Conservation (phyloP, 2,329 filamentous ascomycete species). For the Stemphylium beticola region DNA sequence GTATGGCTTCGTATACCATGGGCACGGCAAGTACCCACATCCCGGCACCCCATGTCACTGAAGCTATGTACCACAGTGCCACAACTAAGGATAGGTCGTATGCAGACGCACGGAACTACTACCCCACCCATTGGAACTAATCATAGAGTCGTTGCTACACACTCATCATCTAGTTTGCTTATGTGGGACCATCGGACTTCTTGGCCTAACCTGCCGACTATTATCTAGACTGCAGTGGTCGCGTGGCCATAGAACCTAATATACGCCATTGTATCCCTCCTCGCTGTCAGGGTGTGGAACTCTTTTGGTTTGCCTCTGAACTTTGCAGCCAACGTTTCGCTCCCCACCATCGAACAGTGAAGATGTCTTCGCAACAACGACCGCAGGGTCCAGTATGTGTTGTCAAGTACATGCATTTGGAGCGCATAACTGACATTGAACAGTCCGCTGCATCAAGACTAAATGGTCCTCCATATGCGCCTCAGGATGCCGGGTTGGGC, state of each 20-base stretch:
- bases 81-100: conserved; percentile 12
- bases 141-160: conserved; percentile 18
- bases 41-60: conserved; percentile 23
- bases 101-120: conserved; percentile 10
- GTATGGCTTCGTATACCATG: conserved; percentile 3
- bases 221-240: conserved; percentile 20
- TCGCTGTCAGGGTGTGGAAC: conserved; percentile 2
- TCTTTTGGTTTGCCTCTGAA: conserved; percentile 15
- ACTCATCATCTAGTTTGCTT: conserved; percentile 32
- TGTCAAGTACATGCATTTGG: background rate
- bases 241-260: conserved; percentile 23
- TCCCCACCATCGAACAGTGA: conserved; percentile 4
- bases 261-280: conserved; percentile 23
- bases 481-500: conserved; percentile 34
- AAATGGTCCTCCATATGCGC: conserved; percentile 39
- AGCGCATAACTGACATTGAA: conserved; percentile 8
- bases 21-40: conserved; percentile 2
- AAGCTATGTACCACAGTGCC: conserved; percentile 11
- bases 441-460: conserved; percentile 11
- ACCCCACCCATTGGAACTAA: conserved; percentile 23
- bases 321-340: conserved; percentile 8
- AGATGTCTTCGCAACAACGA: conserved; percentile 20
- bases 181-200: conserved; percentile 20
- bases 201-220: conserved; percentile 25
- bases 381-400: conserved; percentile 15